phyloP scores from a whole-genome alignment of 2,329 filamentous ascomycete genomes.

The Fusarium setosum region DNA sequence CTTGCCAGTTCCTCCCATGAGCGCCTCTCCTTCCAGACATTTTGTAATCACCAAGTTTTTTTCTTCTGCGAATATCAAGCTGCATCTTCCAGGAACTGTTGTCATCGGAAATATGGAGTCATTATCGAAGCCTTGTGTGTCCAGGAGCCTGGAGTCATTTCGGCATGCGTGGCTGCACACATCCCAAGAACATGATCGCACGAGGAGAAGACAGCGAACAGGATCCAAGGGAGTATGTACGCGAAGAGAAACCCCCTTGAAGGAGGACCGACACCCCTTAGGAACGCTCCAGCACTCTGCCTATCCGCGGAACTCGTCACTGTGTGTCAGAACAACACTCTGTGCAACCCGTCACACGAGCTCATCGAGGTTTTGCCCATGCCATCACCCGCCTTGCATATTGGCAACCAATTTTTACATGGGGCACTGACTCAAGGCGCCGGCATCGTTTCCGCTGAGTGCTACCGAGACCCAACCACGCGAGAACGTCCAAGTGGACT shows the following conservation, averaged over 20 bases:
- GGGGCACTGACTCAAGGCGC: conserved; percentile 1
- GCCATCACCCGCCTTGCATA: conserved; percentile 35
- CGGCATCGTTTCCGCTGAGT: neutral
- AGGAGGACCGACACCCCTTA: neutral
- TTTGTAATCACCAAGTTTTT: neutral
- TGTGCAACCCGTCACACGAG: conserved; percentile 23
- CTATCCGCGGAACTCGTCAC: conserved; percentile 4
- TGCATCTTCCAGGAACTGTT: no score
- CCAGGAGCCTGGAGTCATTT: neutral
- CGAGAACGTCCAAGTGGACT: conserved; percentile 9
- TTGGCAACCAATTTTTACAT: conserved; percentile 2
- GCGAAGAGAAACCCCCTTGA: neutral
- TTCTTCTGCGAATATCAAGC: neutral
- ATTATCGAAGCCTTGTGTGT: neutral
- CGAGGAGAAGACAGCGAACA: neutral
- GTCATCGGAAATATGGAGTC: no score
- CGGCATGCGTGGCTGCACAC: neutral
- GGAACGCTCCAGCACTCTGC: neutral
- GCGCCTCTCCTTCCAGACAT: neutral
- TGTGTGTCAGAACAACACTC: neutral
- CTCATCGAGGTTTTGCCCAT: conserved; percentile 34
- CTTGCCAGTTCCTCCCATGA: neutral
- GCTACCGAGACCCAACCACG: neutral
- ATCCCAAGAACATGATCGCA: neutral
- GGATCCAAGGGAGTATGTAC: neutral